phyloP scores from a whole-genome alignment of 176 grass and related monocot genomes.

The Saccharum spontaneum region DNA sequence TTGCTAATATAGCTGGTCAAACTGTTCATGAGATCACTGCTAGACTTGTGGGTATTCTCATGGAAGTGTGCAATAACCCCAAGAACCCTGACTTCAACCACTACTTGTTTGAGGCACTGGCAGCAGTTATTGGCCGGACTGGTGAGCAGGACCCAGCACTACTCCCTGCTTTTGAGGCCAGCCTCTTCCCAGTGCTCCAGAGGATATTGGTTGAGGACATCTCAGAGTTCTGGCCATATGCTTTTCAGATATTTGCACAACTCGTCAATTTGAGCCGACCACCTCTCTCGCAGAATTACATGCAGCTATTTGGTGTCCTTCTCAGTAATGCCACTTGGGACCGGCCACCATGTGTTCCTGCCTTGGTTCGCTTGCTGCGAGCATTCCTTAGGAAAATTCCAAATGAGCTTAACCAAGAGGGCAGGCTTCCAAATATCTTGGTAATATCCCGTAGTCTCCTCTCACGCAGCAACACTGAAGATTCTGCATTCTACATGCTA shows the following conservation, averaged over 20 bases:
- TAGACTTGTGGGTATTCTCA: slow-evolving; percentile 64
- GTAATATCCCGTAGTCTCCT: slow-evolving; percentile 66
- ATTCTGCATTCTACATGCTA: slow-evolving; percentile 89
- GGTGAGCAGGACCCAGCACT: slow-evolving; percentile 71
- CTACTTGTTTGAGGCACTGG: slow-evolving; percentile 91
- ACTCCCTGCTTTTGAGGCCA: slow-evolving; percentile 67
- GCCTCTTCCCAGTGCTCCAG: slow-evolving; percentile 82
- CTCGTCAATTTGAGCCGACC: slow-evolving; percentile 75
- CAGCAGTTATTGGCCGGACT: slow-evolving; percentile 67
- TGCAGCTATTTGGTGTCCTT: slow-evolving; percentile 87
- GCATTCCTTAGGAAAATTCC: slow-evolving; percentile 91
- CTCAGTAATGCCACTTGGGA: slow-evolving; percentile 85
- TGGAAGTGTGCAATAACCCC: slow-evolving; percentile 90
- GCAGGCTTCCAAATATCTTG: slow-evolving; percentile 70
- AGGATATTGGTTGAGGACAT: slow-evolving; percentile 94
- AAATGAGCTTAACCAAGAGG: slow-evolving; percentile 89
- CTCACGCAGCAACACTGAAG: slow-evolving; percentile 62
- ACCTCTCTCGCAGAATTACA: slow-evolving; percentile 82
- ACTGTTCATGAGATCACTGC: slow-evolving; percentile 54
- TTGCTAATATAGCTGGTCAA: slow-evolving; percentile 59
- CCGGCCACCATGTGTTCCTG: slow-evolving; percentile 73
- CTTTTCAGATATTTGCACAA: slow-evolving; percentile 94
- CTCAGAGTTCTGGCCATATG: slow-evolving; percentile 95
- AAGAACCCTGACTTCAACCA: slow-evolving; percentile 96
- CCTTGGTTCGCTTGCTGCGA: slow-evolving; percentile 81